Conservation (phyloP, 2,329 filamentous ascomycete species). For the Talaromyces verruculosus region DNA sequence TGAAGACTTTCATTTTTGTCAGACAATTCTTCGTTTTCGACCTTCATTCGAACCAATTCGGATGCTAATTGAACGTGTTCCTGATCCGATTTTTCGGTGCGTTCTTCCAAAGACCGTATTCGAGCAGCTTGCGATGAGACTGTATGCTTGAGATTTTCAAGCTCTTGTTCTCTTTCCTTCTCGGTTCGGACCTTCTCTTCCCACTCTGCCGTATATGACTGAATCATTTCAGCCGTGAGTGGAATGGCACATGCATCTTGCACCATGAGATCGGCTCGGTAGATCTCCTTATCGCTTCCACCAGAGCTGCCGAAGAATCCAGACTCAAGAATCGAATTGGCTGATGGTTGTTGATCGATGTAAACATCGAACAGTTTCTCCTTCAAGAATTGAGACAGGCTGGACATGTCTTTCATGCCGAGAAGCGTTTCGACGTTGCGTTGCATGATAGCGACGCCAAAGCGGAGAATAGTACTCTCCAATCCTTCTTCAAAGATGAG, state of each 20-base stretch:
- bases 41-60: conserved; percentile 86
- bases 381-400: conserved; percentile 85
- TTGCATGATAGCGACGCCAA: conserved; percentile 93
- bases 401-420: conserved; percentile 84
- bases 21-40: conserved; percentile 84
- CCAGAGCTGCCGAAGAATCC: conserved; percentile 96
- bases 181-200: conserved; percentile 83
- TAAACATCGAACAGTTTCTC: conserved; percentile 95
- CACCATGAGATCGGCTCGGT: conserved; percentile 89
- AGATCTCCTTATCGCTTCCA: conserved; percentile 88
- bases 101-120: conserved; percentile 82
- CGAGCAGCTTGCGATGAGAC: conserved; percentile 69
- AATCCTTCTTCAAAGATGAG: conserved; percentile 90
- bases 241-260: conserved; percentile 87
- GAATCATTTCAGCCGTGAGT: conserved; percentile 78
- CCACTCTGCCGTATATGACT: conserved; percentile 81
- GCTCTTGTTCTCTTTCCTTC: conserved; percentile 76
- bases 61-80: conserved; percentile 91
- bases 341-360: conserved; percentile 88
- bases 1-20: conserved; percentile 88
- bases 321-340: conserved; percentile 90
- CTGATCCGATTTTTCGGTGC: conserved; percentile 80
- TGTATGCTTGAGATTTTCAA: conserved; percentile 68
- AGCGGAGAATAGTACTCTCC: conserved; percentile 83
- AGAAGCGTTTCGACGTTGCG: conserved; percentile 81